These are phyloP conservation scores for Phytopythium litorale DNA, from an alignment of 352 stramenopile species.

Conservation along the genomic window DNA sequence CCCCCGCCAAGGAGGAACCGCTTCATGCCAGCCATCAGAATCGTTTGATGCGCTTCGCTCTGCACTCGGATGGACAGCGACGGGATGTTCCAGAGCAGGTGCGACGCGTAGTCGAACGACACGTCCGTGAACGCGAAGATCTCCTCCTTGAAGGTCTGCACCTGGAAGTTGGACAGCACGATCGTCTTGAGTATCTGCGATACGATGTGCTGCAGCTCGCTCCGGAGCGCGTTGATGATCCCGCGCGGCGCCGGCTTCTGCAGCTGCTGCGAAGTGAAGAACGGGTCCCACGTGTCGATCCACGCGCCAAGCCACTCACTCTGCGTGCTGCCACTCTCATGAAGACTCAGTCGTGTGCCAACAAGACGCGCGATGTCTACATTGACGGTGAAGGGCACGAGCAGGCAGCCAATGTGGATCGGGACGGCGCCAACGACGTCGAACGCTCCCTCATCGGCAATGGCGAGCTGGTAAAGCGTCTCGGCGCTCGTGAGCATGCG, in stretches of 20 bases:
- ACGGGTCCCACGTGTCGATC: conserved; percentile 1
- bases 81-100: conserved; percentile 72
- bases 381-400: conserved; percentile 70
- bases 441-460: conserved; percentile 35
- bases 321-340: neutral
- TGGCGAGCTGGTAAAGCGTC: conserved; percentile 46
- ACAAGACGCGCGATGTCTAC: conserved; percentile 47
- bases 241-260: neutral
- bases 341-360: conserved; percentile 3
- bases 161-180: conserved; percentile 65
- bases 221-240: conserved; percentile 36
- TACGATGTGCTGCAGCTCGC: conserved; percentile 52
- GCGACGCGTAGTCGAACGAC: conserved; percentile 59
- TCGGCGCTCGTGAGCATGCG: conserved; percentile 41
- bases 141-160: conserved; percentile 45
- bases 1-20: conserved; percentile 63
- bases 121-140: conserved; percentile 83
- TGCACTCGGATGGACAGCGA: conserved; percentile 56
- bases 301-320: conserved; percentile 1
- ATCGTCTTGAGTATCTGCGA: conserved; percentile 71
- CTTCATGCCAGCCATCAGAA: conserved; percentile 67
- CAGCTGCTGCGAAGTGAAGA: neutral
- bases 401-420: conserved; percentile 59
- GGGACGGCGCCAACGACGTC: conserved; percentile 42
- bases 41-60: conserved; percentile 28